Percentiles rank a stretch among this genome's conserved stretches.
Conservation (phyloP, 2,329 filamentous ascomycete genomes). For the Botrytis aclada region DNA sequence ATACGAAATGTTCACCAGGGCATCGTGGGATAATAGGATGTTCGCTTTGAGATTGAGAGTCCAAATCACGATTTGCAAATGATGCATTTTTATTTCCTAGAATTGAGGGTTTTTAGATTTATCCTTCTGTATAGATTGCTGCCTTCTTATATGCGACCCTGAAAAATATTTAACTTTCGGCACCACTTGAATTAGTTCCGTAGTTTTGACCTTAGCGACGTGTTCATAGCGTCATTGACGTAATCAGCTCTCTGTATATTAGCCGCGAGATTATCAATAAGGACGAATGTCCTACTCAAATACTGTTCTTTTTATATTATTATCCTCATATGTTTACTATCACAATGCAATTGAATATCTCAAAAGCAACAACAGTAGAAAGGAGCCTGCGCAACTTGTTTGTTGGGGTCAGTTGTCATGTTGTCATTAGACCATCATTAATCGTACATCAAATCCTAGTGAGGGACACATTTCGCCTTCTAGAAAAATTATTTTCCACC, state of each 20-base stretch:
- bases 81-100: too few relatives aligned
- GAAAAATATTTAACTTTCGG: background rate
- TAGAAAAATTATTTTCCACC: conserved; percentile 19
- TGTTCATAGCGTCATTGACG: background rate
- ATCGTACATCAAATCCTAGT: background rate
- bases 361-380: background rate
- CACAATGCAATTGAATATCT: background rate
- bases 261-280: background rate
- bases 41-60: too few relatives aligned
- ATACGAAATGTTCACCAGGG: too few relatives aligned
- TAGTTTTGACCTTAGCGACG: background rate
- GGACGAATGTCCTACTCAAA: background rate
- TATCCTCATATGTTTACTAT: background rate
- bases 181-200: background rate
- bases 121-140: background rate
- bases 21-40: too few relatives aligned
- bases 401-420: background rate
- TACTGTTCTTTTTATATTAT: background rate
- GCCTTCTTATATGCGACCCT: background rate
- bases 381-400: background rate
- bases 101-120: too few relatives aligned
- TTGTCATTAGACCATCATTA: background rate
- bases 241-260: background rate
- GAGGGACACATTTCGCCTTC: background rate
- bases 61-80: too few relatives aligned